phyloP scores from a whole-genome alignment of 1,284 basidiomycete species.

The Pisolithus thermaeus region DNA sequence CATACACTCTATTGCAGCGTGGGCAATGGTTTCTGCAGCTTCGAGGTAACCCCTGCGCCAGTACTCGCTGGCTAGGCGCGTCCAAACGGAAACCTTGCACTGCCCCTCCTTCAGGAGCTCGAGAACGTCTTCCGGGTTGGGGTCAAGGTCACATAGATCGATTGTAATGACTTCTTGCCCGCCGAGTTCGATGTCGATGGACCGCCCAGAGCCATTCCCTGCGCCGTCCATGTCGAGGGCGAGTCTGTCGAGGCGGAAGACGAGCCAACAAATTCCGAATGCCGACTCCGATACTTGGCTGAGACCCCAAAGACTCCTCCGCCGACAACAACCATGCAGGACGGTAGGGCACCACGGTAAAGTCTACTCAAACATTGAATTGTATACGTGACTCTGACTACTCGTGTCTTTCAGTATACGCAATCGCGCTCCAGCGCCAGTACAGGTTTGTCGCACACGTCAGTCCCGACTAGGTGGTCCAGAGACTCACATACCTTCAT shows the following conservation, averaged over 20 bases:
- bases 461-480: neutral
- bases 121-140: slow-evolving; percentile 65
- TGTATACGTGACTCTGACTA: slow-evolving; percentile 4
- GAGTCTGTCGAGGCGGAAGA: neutral
- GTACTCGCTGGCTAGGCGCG: slow-evolving; percentile 71
- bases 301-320: neutral
- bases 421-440: slow-evolving; percentile 88
- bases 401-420: slow-evolving; percentile 61
- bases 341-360: slow-evolving; percentile 51
- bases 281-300: neutral
- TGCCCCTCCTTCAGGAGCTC: slow-evolving; percentile 66
- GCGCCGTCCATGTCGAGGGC: slow-evolving; percentile 2
- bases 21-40: slow-evolving; percentile 64
- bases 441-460: slow-evolving; percentile 58
- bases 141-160: slow-evolving; percentile 73
- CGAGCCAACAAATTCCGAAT: neutral
- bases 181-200: slow-evolving; percentile 66
- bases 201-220: slow-evolving; percentile 12
- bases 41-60: slow-evolving; percentile 65
- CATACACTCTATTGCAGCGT: slow-evolving; percentile 59
- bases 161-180: slow-evolving; percentile 77
- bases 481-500: slow-evolving; percentile 12
- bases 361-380: neutral
- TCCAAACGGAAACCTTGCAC: slow-evolving; percentile 69
- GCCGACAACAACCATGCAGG: slow-evolving; percentile 35